A percentile compares a stretch with the other conserved stretches of the same genome.
phyloP scores from a whole-genome alignment of 2,329 filamentous ascomycete genomes.

The Xylaria sp. region DNA sequence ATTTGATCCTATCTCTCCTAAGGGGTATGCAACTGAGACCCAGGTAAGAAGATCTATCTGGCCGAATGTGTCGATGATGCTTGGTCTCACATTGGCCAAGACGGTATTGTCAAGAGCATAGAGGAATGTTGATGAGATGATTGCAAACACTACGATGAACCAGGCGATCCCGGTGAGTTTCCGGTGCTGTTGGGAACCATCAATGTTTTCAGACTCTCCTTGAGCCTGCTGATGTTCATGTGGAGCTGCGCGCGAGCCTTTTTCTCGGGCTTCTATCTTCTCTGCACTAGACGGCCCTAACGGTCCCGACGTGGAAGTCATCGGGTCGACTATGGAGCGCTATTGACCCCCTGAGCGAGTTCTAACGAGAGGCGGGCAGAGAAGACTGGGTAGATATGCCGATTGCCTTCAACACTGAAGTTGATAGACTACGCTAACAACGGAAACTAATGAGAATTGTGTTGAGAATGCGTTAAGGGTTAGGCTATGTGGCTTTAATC shows the following conservation, averaged over 20 bases:
- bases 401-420: no score
- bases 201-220: not conserved
- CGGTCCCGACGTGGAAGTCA: not conserved
- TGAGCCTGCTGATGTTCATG: not conserved
- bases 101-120: constrained; percentile 53
- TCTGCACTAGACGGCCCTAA: not conserved
- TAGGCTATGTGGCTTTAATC: no score
- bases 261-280: not conserved
- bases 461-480: no score
- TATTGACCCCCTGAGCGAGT: no score
- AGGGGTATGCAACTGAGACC: constrained; percentile 46
- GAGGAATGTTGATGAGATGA: constrained; percentile 40
- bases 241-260: not conserved
- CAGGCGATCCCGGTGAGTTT: constrained; percentile 28
- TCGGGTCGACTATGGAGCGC: no score
- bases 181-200: not conserved
- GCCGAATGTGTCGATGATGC: constrained; percentile 44
- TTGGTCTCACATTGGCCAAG: constrained; percentile 50
- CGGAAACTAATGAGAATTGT: no score
- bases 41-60: constrained; percentile 47
- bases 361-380: no score
- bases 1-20: constrained; percentile 41
- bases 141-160: constrained; percentile 34
- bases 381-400: no score
- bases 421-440: no score